These are phyloP conservation scores for Lithohypha guttulata DNA, from an alignment of 2,329 filamentous ascomycete genomes.

Conservation along the genomic window DNA sequence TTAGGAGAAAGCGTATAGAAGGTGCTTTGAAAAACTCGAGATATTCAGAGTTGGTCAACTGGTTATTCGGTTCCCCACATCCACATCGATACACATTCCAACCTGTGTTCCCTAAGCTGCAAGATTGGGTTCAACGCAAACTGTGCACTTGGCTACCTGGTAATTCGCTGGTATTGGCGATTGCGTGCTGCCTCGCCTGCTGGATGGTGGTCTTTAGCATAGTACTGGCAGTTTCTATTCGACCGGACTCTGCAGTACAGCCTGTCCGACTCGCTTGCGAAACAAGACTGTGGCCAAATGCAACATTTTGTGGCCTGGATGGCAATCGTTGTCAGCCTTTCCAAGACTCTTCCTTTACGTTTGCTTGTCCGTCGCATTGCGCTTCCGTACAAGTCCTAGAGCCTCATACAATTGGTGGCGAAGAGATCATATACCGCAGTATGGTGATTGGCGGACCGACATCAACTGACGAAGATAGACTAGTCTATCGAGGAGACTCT, in stretches of 20 bases:
- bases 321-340: conserved; percentile 49
- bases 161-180: neutral
- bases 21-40: too few relatives aligned
- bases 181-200: neutral
- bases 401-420: conserved; percentile 46
- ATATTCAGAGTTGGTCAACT: too few relatives aligned
- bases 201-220: neutral
- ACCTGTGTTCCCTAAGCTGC: neutral
- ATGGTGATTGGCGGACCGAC: conserved; percentile 45
- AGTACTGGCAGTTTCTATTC: neutral
- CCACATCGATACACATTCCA: too few relatives aligned
- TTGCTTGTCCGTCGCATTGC: conserved; percentile 50
- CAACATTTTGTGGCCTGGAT: conserved; percentile 40
- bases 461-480: conserved; percentile 28
- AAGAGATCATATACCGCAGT: conserved; percentile 43
- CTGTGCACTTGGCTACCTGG: neutral
- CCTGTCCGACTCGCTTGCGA: conserved; percentile 1
- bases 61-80: too few relatives aligned
- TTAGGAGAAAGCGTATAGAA: too few relatives aligned
- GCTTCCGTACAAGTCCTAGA: conserved; percentile 41
- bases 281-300: conserved; percentile 8
- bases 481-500: conserved; percentile 48
- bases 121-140: neutral
- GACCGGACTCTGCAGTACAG: neutral
- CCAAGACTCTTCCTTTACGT: conserved; percentile 42